Evolutionary conservation across 257 asterid species (phyloP), one percentile per base, ranked within the genome.

Genomic region (Euphrasia confusa): DNA sequence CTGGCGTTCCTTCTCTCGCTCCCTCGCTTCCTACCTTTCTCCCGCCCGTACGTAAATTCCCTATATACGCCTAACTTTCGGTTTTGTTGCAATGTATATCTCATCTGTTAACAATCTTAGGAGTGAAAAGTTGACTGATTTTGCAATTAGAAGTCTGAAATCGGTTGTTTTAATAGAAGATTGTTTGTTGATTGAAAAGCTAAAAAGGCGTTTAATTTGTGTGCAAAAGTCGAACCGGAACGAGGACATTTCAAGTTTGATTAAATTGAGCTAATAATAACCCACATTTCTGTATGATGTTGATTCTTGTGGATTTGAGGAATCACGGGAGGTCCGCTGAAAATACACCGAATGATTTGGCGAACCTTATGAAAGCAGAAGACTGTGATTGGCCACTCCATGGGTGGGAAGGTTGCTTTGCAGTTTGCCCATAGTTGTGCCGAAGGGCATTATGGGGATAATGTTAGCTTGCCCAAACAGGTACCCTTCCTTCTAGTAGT

Each of bases 401-500:
- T 93, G 89, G 99, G 99, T 15, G 99, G 99, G 10, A 93, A 93
- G 79, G 87, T 93, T 35, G 95, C 96, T 14, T 68, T 93, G 80
- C 95, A 93, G 69, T 93, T 83, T 56, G 90, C 84, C 13, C 81
- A 79, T 68, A 84, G 89, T 68, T 87, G 95, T 73, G 93, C 86
- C 67, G 74, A 72, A 33, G 95, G 96, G 13, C 77, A 71, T 60
- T 91, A 75, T 32, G 95, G 95, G 14, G 68, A 77, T 49, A 57
- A 64, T 4, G 81, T 68, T 75, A 65, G 71, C 50, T 73, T 83
- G 64, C 95, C 93, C 54, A 92, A 80, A 73, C 96, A 89, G 96
- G 99, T 89, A 67, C 17, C 69, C 70, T 40, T 71, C 68, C 64
- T 55, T 72, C 59, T 42, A 65, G 24, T 40, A 37, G 13, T 30